A percentile compares a stretch with the other conserved stretches of the same genome.
Evolutionary conservation across 2,329 filamentous ascomycete species (phyloP).

Genomic region (Dothistroma pini): DNA sequence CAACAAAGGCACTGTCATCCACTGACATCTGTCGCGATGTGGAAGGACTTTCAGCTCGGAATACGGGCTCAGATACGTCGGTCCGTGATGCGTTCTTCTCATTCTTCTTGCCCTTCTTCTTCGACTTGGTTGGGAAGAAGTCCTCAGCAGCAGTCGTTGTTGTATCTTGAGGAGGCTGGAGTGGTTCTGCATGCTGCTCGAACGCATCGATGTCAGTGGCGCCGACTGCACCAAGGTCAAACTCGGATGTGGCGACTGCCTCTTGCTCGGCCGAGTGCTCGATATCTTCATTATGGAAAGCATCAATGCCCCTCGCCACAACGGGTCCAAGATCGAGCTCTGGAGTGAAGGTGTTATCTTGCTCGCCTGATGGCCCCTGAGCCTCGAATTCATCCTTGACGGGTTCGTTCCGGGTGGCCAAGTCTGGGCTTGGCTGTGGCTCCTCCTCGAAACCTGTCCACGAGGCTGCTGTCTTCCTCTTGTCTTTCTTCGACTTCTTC

Average conservation of each 20-base stretch:
- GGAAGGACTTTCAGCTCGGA: neutral
- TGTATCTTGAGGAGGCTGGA: neutral
- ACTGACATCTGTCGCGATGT: neutral
- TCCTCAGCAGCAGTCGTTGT: slow-evolving; percentile 4
- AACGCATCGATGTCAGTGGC: neutral
- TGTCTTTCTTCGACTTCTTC: slow-evolving; percentile 41
- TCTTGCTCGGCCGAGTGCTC: neutral
- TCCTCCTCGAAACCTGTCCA: slow-evolving; percentile 7
- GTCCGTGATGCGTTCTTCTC: slow-evolving; percentile 7
- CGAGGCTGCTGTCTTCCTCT: slow-evolving; percentile 30
- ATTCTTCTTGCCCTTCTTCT: slow-evolving; percentile 32
- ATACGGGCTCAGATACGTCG: neutral
- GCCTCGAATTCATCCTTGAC: neutral
- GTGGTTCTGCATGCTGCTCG: neutral
- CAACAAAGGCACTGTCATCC: neutral
- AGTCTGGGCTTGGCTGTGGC: neutral
- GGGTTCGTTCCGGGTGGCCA: neutral
- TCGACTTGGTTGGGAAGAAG: slow-evolving; percentile 2
- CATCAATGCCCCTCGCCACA: neutral
- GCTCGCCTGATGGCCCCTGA: neutral
- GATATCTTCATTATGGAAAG: neutral
- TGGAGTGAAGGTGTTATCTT: neutral
- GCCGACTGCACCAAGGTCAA: neutral
- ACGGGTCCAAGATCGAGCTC: neutral
- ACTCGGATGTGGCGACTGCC: neutral